Evolutionary conservation across 352 stramenopile genomes (phyloP).

Genomic region (Globisporangium iwayamae): DNA sequence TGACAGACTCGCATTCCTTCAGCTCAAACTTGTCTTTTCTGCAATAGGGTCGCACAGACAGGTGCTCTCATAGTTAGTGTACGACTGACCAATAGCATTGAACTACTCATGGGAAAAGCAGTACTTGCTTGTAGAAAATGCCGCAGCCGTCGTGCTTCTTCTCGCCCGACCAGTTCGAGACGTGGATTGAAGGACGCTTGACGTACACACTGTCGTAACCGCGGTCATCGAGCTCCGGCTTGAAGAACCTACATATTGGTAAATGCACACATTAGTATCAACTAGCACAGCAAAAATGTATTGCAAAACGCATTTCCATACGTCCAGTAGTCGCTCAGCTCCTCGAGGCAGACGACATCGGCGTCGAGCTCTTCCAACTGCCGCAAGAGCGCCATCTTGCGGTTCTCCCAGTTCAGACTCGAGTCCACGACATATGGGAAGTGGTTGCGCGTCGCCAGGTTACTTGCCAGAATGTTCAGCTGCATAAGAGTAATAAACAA

Average conservation of each 20-base stretch:
- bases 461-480: slow-evolving; percentile 85
- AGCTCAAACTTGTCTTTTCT: slow-evolving; percentile 85
- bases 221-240: slow-evolving; percentile 58
- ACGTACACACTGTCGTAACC: slow-evolving; percentile 86
- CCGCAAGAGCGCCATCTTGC: slow-evolving; percentile 69
- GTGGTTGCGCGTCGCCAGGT: slow-evolving; percentile 79
- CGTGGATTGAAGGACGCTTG: slow-evolving; percentile 80
- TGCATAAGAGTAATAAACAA: slow-evolving; percentile 14
- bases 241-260: slow-evolving; percentile 59
- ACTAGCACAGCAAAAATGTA: background rate
- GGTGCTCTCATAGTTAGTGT: background rate
- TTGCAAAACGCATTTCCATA: slow-evolving; percentile 25
- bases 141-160: slow-evolving; percentile 87
- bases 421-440: slow-evolving; percentile 85
- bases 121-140: slow-evolving; percentile 82
- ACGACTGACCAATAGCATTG: background rate
- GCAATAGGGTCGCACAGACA: background rate
- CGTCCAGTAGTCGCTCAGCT: slow-evolving; percentile 88
- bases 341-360: slow-evolving; percentile 82
- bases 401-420: slow-evolving; percentile 81
- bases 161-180: slow-evolving; percentile 84
- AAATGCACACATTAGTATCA: background rate
- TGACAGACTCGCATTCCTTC: slow-evolving; percentile 82
- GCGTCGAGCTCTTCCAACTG: slow-evolving; percentile 75
- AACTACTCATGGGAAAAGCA: background rate